Percentiles rank a stretch among this genome's conserved stretches.
These are phyloP conservation scores for Apiospora aurea DNA, from an alignment of 2,329 filamentous ascomycete genomes.

Conservation along the genomic window DNA sequence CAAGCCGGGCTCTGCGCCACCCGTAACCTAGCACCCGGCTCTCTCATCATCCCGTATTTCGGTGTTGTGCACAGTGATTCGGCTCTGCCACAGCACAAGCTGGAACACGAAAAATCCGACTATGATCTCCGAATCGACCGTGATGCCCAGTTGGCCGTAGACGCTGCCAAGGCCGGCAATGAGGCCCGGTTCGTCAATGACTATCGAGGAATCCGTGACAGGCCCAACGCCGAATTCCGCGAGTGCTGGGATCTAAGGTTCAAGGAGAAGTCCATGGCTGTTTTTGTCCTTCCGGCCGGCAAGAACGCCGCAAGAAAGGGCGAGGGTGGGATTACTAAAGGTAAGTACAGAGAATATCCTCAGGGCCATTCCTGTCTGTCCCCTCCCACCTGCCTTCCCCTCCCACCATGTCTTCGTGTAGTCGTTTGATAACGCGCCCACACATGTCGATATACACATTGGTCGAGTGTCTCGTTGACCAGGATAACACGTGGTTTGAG, in stretches of 20 bases:
- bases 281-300: constrained; percentile 60
- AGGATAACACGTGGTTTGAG: background rate
- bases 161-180: constrained; percentile 65
- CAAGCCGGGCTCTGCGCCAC: constrained; percentile 69
- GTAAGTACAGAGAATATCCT: background rate
- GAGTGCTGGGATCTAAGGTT: constrained; percentile 62
- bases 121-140: constrained; percentile 71
- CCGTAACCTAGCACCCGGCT: constrained; percentile 58
- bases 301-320: constrained; percentile 46
- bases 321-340: constrained; percentile 51
- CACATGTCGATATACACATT: background rate
- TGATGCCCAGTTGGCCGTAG: constrained; percentile 63
- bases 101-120: constrained; percentile 55
- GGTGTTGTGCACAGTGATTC: constrained; percentile 60
- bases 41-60: constrained; percentile 67
- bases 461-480: too few species aligned
- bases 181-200: constrained; percentile 74
- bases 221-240: constrained; percentile 65
- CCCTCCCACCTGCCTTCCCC: background rate
- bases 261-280: constrained; percentile 61
- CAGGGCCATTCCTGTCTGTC: too few species aligned
- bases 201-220: constrained; percentile 63
- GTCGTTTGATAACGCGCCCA: background rate
- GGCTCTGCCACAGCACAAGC: constrained; percentile 39
- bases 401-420: background rate